Conservation (phyloP, 768 basidiomycete genomes). For the Lactarius trivialis region DNA sequence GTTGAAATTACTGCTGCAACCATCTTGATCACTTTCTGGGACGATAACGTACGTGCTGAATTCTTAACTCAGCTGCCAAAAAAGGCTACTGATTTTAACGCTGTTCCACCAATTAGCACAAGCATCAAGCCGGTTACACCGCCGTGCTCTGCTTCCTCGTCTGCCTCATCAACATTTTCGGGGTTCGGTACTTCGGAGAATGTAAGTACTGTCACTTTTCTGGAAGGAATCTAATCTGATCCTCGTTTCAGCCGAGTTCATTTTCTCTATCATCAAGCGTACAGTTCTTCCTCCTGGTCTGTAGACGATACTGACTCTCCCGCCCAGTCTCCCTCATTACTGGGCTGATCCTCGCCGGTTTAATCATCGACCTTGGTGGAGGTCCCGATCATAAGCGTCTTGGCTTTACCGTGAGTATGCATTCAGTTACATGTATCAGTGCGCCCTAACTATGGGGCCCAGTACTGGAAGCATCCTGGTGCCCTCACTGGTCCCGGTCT, state of each 20-base stretch:
- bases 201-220: conserved; percentile 6
- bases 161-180: conserved; percentile 60
- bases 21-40: conserved; percentile 69
- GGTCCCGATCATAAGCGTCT: conserved; percentile 60
- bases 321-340: conserved; percentile 49
- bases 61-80: neutral
- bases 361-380: conserved; percentile 74
- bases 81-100: neutral
- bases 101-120: conserved; percentile 30
- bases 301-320: conserved; percentile 20
- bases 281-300: conserved; percentile 22
- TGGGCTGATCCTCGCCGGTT: conserved; percentile 52
- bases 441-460: neutral
- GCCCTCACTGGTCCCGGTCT: conserved; percentile 33
- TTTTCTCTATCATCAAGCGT: conserved; percentile 63
- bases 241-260: conserved; percentile 44
- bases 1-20: conserved; percentile 72
- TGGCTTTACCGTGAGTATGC: conserved; percentile 51
- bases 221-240: neutral
- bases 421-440: conserved; percentile 18
- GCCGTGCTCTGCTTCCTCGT: conserved; percentile 52
- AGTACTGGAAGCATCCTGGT: conserved; percentile 75
- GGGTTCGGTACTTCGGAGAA: conserved; percentile 69
- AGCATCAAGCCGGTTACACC: conserved; percentile 51
- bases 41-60: conserved; percentile 40